These are phyloP conservation scores for Cornus suecica DNA, from an alignment of 148 eudicot genomes.

Conservation along the genomic window DNA sequence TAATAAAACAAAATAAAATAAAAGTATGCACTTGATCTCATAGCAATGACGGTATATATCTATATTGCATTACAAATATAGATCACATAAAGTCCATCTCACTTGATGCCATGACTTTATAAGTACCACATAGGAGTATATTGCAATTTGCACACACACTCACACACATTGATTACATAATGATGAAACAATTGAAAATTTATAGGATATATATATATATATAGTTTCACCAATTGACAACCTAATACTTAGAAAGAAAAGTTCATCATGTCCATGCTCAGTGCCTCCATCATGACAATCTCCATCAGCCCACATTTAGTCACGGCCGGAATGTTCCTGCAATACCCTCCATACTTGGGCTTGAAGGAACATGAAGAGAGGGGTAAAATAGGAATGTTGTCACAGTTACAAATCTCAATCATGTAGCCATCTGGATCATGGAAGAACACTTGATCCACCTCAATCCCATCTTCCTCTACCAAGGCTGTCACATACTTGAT, in stretches of 20 bases:
- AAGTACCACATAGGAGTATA: no score
- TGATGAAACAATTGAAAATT: no score
- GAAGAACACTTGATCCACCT: constrained; percentile 44
- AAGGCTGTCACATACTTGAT: constrained; percentile 17
- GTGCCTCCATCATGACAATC: constrained; percentile 29
- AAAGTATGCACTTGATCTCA: no score
- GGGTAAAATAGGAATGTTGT: constrained; percentile 31
- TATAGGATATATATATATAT: no score
- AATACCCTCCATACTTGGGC: constrained; percentile 6
- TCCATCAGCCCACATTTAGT: constrained; percentile 19
- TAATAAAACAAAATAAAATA: no score
- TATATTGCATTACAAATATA: no score
- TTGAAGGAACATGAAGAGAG: constrained; percentile 20
- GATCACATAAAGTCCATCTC: no score
- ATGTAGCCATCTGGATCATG: constrained; percentile 45
- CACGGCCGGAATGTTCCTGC: constrained; percentile 13
- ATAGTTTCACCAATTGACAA: no score
- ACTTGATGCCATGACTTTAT: no score
- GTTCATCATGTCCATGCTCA: constrained; percentile 34
- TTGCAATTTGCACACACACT: no score
- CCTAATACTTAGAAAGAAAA: constrained; percentile 34
- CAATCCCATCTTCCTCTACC: constrained; percentile 31
- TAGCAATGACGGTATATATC: no score
- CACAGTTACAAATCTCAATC: constrained; percentile 43
- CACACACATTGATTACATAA: no score